phyloP scores from a whole-genome alignment of 164 flowering plant species.

The Cinnamomum micranthum region DNA sequence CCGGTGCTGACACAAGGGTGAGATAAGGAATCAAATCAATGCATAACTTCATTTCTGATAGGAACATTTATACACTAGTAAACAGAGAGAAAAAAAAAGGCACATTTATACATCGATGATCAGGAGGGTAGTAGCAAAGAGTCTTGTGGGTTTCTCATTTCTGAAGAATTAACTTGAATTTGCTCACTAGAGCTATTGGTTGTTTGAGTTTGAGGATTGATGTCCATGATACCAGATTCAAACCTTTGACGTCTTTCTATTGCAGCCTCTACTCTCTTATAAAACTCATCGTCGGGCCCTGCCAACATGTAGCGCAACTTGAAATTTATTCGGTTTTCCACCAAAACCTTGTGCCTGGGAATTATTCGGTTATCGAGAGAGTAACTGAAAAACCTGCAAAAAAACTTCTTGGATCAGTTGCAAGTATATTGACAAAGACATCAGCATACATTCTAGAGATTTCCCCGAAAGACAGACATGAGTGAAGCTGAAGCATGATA shows the following conservation, averaged over 20 bases:
- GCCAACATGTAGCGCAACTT: conserved; percentile 78
- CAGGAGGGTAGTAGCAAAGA: no score
- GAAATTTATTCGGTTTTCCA: conserved; percentile 67
- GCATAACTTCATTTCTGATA: no score
- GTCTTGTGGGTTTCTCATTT: not conserved
- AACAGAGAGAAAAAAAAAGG: no score
- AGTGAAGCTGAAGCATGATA: not conserved
- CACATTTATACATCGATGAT: no score
- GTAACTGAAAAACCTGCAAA: conserved; percentile 83
- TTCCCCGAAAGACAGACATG: not conserved
- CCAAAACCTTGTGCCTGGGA: conserved; percentile 72
- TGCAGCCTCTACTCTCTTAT: conserved; percentile 47
- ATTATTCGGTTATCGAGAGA: conserved; percentile 76
- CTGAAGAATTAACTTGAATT: conserved; percentile 1
- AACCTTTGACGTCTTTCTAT: conserved; percentile 57
- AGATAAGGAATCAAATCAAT: no score
- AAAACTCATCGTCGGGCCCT: conserved; percentile 61
- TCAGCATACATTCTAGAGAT: not conserved
- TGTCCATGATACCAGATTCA: conserved; percentile 40
- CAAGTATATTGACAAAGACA: not conserved
- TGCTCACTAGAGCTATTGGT: conserved; percentile 7
- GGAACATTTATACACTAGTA: no score
- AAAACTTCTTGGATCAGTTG: not conserved
- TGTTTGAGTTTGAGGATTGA: conserved; percentile 12
- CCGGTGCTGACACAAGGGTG: no score